Conservation (phyloP, 495 filamentous ascomycete species). For the Xylaria intraflava region DNA sequence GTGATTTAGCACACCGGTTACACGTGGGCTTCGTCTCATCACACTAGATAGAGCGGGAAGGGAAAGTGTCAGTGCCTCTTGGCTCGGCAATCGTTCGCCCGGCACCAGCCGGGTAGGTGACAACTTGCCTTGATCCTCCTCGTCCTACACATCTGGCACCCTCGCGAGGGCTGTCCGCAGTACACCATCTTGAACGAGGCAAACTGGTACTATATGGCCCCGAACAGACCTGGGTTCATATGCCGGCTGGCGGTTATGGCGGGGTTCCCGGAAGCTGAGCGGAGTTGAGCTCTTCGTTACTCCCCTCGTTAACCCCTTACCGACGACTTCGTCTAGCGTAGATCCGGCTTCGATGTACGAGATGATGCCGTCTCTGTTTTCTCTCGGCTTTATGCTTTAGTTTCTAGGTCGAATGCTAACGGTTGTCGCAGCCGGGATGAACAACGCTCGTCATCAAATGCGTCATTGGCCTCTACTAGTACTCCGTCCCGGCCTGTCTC, state of each 20-base stretch:
- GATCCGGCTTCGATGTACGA: not conserved
- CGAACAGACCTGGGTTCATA: not conserved
- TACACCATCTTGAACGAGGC: slow-evolving; percentile 54
- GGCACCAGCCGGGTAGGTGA: not conserved
- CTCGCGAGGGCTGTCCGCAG: slow-evolving; percentile 65
- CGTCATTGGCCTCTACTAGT: not conserved
- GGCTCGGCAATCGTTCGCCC: not conserved
- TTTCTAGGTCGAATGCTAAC: not conserved
- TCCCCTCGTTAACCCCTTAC: not conserved
- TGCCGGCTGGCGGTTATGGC: not conserved
- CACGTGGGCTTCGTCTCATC: slow-evolving; percentile 64
- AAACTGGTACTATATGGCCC: not conserved
- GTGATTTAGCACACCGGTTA: slow-evolving; percentile 60
- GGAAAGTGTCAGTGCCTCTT: slow-evolving; percentile 10
- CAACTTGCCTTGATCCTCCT: slow-evolving; percentile 62
- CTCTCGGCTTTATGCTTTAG: not conserved
- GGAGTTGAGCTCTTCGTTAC: not conserved
- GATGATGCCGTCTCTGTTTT: not conserved
- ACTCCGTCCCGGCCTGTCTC: not conserved
- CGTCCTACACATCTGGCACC: slow-evolving; percentile 65
- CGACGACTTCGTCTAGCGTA: not conserved
- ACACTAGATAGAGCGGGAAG: slow-evolving; percentile 38
- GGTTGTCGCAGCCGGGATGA: not conserved
- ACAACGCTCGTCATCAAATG: not conserved
- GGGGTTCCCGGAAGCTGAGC: not conserved